Conservation (phyloP, 768 basidiomycete species). For the Tylopilus rubrobrunneus region DNA sequence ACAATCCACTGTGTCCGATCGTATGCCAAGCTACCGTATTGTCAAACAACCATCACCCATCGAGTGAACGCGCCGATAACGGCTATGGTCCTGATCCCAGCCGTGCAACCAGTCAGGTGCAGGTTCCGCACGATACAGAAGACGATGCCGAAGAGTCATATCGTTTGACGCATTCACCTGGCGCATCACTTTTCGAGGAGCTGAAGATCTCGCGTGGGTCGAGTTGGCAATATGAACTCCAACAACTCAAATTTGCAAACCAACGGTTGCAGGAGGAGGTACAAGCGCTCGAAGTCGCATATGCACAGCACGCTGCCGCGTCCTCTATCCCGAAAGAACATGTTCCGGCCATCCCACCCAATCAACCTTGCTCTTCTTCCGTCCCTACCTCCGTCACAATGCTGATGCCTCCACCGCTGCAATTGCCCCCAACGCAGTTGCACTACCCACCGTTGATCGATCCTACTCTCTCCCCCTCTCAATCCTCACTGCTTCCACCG, state of each 20-base stretch:
- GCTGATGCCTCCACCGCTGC: neutral
- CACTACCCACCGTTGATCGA: conserved; percentile 6
- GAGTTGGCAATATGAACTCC: conserved; percentile 93
- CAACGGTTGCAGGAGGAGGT: conserved; percentile 60
- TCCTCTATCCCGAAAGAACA: neutral
- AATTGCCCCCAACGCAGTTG: conserved; percentile 5
- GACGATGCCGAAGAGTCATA: neutral
- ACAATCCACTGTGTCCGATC: conserved; percentile 21
- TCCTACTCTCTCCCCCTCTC: conserved; percentile 1
- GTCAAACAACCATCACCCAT: neutral
- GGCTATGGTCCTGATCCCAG: neutral
- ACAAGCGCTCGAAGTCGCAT: conserved; percentile 33
- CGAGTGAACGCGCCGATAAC: neutral
- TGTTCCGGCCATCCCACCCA: neutral
- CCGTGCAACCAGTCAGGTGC: neutral
- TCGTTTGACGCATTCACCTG: conserved; percentile 10
- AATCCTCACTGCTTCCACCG: neutral
- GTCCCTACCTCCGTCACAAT: neutral
- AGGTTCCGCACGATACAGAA: neutral
- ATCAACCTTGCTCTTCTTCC: neutral
- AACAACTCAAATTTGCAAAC: conserved; percentile 75
- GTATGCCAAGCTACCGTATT: conserved; percentile 30
- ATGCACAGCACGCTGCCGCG: neutral
- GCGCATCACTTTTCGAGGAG: conserved; percentile 64
- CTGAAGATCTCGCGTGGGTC: conserved; percentile 62